These are phyloP conservation scores for Boletus insuetus DNA, from an alignment of 768 basidiomycete species.

Conservation along the genomic window DNA sequence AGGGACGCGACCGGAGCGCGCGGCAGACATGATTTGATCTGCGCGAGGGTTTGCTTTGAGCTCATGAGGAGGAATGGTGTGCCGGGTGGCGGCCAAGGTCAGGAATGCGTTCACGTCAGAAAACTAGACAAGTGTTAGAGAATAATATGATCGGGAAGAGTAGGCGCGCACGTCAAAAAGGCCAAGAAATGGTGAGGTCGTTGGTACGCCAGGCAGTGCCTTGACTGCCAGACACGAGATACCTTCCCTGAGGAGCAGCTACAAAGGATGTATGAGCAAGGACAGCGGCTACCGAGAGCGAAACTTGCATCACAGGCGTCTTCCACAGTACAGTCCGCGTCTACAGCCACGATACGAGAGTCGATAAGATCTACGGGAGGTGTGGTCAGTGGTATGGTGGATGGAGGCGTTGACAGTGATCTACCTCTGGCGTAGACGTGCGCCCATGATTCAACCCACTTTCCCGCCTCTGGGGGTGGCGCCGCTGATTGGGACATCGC, in stretches of 20 bases:
- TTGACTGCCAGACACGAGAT: constrained; percentile 66
- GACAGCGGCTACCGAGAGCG: neutral
- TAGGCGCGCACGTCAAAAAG: constrained; percentile 67
- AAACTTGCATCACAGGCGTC: constrained; percentile 73
- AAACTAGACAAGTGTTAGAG: constrained; percentile 46
- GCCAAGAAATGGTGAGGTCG: constrained; percentile 43
- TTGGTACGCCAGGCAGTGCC: constrained; percentile 22
- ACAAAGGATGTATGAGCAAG: neutral
- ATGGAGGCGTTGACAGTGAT: constrained; percentile 6
- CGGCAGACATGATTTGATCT: constrained; percentile 70
- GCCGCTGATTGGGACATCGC: constrained; percentile 9
- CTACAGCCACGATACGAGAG: constrained; percentile 60
- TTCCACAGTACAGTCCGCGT: constrained; percentile 73
- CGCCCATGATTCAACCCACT: constrained; percentile 62
- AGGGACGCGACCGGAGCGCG: constrained; percentile 69
- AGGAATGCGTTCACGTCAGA: constrained; percentile 88
- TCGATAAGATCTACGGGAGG: constrained; percentile 61
- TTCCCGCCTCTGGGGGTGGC: constrained; percentile 36
- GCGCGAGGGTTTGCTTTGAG: constrained; percentile 56
- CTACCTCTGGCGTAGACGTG: constrained; percentile 55
- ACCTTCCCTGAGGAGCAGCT: constrained; percentile 64
- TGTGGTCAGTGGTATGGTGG: neutral
- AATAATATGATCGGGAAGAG: neutral
- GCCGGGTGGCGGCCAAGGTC: constrained; percentile 76
- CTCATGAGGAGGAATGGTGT: constrained; percentile 62